Percentiles rank a stretch among this genome's conserved stretches.
Evolutionary conservation across 768 basidiomycete genomes (phyloP).

Genomic region (Hebeloma cylindrosporum): DNA sequence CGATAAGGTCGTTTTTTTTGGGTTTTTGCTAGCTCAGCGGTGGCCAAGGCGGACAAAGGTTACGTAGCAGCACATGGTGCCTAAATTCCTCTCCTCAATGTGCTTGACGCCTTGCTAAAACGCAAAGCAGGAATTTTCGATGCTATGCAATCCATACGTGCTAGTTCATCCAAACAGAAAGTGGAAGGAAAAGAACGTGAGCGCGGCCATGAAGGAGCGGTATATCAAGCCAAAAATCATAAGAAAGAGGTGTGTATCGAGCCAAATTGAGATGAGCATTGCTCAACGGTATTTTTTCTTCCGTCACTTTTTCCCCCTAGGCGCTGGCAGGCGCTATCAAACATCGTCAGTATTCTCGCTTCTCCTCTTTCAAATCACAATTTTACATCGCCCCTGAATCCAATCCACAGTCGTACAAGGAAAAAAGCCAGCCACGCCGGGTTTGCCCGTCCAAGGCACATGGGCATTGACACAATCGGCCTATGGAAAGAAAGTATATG

Average conservation of each 20-base stretch:
- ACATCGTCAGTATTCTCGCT: not conserved
- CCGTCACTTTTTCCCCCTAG: not conserved
- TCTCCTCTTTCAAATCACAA: not conserved
- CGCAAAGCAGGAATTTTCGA: constrained; percentile 38
- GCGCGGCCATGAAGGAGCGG: constrained; percentile 1
- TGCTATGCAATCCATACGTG: constrained; percentile 41
- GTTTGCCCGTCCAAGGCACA: constrained; percentile 26
- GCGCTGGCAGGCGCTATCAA: constrained; percentile 3
- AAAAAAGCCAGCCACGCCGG: constrained; percentile 1
- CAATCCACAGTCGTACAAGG: constrained; percentile 7
- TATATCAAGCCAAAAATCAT: not conserved
- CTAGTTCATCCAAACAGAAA: constrained; percentile 47
- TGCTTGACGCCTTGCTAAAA: not conserved
- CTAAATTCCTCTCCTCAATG: not conserved
- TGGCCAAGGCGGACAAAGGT: not conserved
- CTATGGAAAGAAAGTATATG: constrained; percentile 30
- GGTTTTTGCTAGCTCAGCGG: not conserved
- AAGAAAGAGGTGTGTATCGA: not conserved
- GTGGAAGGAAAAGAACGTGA: constrained; percentile 16
- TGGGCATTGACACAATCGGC: constrained; percentile 37
- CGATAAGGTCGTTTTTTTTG: not conserved
- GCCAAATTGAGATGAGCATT: not conserved
- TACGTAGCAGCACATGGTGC: constrained; percentile 1
- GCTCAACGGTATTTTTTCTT: not conserved
- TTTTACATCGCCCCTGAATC: not conserved